These are phyloP conservation scores for Cryptosporidium viatorum DNA, from an alignment of 169 alveolate genomes.

Conservation along the genomic window DNA sequence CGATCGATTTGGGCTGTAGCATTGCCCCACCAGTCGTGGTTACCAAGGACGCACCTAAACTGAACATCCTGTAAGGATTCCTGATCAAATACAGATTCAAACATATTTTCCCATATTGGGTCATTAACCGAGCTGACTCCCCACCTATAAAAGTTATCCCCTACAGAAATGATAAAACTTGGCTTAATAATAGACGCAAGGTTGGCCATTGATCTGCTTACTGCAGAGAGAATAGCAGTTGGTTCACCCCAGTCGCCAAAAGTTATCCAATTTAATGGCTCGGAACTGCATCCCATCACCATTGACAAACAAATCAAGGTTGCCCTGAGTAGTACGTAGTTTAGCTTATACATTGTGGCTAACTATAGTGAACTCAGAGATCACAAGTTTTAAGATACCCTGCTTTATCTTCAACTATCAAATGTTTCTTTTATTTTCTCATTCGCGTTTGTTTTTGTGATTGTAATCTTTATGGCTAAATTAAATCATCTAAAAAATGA, in stretches of 20 bases:
- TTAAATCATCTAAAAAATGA: constrained; percentile 21
- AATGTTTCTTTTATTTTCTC: neutral
- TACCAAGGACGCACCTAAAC: constrained; percentile 71
- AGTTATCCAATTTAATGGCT: constrained; percentile 56
- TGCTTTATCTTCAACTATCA: neutral
- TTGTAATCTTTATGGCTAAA: neutral
- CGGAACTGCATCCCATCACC: neutral
- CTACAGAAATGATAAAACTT: constrained; percentile 44
- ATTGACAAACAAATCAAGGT: neutral
- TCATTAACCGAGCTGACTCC: constrained; percentile 74
- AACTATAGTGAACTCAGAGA: neutral
- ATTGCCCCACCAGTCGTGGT: constrained; percentile 76
- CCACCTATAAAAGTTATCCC: constrained; percentile 73
- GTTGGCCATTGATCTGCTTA: constrained; percentile 68
- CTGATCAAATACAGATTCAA: constrained; percentile 50
- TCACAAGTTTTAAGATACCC: neutral
- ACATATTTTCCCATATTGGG: constrained; percentile 70
- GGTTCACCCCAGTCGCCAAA: constrained; percentile 76
- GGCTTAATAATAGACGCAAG: constrained; percentile 41
- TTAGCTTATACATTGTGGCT: neutral
- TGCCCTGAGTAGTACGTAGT: neutral
- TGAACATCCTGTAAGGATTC: constrained; percentile 46
- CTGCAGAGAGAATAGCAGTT: constrained; percentile 55
- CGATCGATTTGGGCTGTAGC: constrained; percentile 73
- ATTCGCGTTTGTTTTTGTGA: neutral